Evolutionary conservation across 495 filamentous ascomycete genomes (phyloP).

Genomic region (Daldinia loculata): DNA sequence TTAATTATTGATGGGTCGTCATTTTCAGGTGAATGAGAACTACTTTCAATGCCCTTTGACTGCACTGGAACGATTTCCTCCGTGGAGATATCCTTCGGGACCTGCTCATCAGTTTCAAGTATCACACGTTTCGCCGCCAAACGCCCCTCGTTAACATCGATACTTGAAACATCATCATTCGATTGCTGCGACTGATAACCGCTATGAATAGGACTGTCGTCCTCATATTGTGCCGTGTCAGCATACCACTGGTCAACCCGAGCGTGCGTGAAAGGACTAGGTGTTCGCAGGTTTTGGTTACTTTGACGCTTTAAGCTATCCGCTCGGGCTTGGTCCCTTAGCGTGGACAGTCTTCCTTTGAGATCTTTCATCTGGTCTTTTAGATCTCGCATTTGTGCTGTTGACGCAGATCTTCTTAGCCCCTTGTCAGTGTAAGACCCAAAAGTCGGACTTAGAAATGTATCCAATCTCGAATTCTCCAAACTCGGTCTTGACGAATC

Average conservation of each 20-base stretch:
- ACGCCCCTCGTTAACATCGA: constrained; percentile 35
- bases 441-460: constrained; percentile 52
- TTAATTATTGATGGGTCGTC: neutral
- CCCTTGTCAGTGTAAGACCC: constrained; percentile 50
- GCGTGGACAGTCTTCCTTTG: constrained; percentile 85
- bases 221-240: constrained; percentile 51
- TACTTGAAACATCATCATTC: constrained; percentile 49
- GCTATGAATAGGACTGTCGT: constrained; percentile 29
- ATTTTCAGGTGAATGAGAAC: constrained; percentile 2
- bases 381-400: constrained; percentile 80
- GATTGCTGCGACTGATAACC: constrained; percentile 43
- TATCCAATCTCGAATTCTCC: constrained; percentile 46
- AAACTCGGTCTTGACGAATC: constrained; percentile 38
- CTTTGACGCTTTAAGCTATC: constrained; percentile 86
- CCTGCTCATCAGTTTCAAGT: constrained; percentile 18
- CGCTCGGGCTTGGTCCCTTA: constrained; percentile 82
- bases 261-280: constrained; percentile 83
- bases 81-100: constrained; percentile 26
- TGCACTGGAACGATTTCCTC: constrained; percentile 12
- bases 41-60: constrained; percentile 3
- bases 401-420: constrained; percentile 62
- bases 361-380: constrained; percentile 94
- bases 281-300: constrained; percentile 81
- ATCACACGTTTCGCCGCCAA: constrained; percentile 14
- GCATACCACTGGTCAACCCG: constrained; percentile 74